Base-by-base conservation (phyloP, 345 rosid genomes). In the Draba incana region DNA sequence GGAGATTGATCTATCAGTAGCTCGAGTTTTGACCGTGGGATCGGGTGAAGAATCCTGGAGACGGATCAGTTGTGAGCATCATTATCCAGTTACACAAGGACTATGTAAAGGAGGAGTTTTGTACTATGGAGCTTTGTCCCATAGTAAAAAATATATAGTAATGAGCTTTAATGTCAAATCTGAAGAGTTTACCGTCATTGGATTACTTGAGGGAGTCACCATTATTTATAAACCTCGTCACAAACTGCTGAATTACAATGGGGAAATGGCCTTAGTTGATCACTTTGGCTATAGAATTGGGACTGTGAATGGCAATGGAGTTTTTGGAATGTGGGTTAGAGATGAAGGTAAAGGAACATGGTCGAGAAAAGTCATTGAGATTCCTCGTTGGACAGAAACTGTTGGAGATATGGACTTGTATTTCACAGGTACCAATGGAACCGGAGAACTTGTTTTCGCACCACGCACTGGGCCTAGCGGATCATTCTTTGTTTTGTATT, bases 41-140 rank as follows among this genome's bases (percentile, higher is more conserved):
- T 1, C 11, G 3, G 28, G 10, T 20, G 11, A 38, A 57, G 6
- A 16, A 2, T 11, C 46, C 39, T 57, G 62, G 62, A 57, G 47
- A 23, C 16, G 0, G 16, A 57, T 57, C 47, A 6, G 10, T 11
- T 39, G 47, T 39, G 2, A 37, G 16, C 10, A 39, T 57, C 62
- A 57, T 39, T 38, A 10, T 38, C 62, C 47, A 23, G 11, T 39
- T 39, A 38, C 16, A 11, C 2, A 39, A 39, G 47, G 47, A 57
- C 16, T 39, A 11, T 57, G 11, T 3, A 38, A 38, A 57, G 33
- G 6, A 38, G 47, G 33, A 5, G 10, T 57, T 24, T 23, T 57
- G 6, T 57, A 57, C 47, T 57, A 57, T 57, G 62, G 3, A 57
- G 46, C 62, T 57, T 1, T 0, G 11, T 23, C 62, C 10, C 13